Base-by-base conservation (phyloP, 768 basidiomycete species). In the Boletus huronensis region DNA sequence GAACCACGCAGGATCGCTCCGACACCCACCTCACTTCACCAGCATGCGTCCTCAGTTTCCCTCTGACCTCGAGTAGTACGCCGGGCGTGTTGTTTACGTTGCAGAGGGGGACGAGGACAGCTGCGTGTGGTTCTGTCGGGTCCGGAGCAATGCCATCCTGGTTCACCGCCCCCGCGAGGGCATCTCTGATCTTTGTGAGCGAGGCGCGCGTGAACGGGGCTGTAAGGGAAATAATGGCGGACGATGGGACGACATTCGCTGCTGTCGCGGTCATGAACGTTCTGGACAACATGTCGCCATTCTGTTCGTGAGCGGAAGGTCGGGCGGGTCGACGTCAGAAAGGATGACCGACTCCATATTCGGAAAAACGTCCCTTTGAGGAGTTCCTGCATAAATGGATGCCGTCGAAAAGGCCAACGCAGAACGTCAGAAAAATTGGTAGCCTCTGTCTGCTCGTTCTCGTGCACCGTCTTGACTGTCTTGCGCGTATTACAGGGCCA, bases 351-450 rank as follows among this genome's bases (percentile, higher is more conserved):
- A 35, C 6, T 29, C 46, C 16, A 40, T 43, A 50, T 53, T 35
- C 7, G 34, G 61, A 50, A 55, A 55, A 48, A 6, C 29, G 17
- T 8, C 36, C 40, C 48, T 40, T 57, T 55, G 35, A 54, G n/a
- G 32, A 51, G n/a, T 14, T 23, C 17, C 29, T 29, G 13, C 23
- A 25, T 25, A 25, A 5, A 64, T 93, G 90, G 90, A 93, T 64
- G 87, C 82, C 19, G 90, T 91, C 36, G 90, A 91, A 71, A 83
- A 78, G 63, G 87, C 87, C 19, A 93, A 93, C 61, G 69, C 79
- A 17, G 87, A 84, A 52, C 77, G 83, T 42, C 88, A 92, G 70
- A 82, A 79, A 66, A 71, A 77, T 76, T 90, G 87, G 88, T 84
- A 60, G 17, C 71, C 64, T 6, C 10, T 35, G 38, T 52, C 44